Evolutionary conservation across 2,329 filamentous ascomycete species (phyloP).

Genomic region (Pezicula radicicola): DNA sequence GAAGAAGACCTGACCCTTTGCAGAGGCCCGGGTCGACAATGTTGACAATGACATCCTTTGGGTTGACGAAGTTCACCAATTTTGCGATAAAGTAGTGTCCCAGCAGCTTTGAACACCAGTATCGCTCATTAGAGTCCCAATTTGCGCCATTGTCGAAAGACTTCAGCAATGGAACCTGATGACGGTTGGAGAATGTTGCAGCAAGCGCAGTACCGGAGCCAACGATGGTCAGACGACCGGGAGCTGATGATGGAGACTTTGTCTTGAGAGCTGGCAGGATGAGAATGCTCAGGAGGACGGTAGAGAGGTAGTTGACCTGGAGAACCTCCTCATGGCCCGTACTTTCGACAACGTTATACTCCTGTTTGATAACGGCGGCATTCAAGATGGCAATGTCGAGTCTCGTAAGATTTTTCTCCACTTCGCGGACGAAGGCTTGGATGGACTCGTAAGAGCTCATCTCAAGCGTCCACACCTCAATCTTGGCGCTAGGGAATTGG

Average conservation of each 20-base stretch:
- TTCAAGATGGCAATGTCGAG: slow-evolving; percentile 41
- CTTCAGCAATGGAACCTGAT: slow-evolving; percentile 19
- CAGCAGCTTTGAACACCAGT: slow-evolving; percentile 27
- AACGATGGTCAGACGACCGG: slow-evolving; percentile 21
- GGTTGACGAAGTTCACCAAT: slow-evolving; percentile 31
- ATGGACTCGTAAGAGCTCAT: slow-evolving; percentile 43
- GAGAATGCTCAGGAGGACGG: slow-evolving; percentile 15
- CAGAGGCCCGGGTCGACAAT: slow-evolving; percentile 30
- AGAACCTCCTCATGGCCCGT: slow-evolving; percentile 36
- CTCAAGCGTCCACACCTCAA: slow-evolving; percentile 47
- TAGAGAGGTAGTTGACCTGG: slow-evolving; percentile 28
- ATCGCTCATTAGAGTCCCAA: slow-evolving; percentile 21
- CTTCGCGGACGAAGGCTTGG: slow-evolving; percentile 33
- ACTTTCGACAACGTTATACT: slow-evolving; percentile 8
- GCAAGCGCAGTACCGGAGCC: slow-evolving; percentile 25
- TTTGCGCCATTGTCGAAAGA: slow-evolving; percentile 22
- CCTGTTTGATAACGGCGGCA: slow-evolving; percentile 25
- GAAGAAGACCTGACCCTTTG: slow-evolving; percentile 37
- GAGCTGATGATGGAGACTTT: neutral
- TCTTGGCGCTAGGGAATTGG: slow-evolving; percentile 27
- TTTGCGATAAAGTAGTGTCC: slow-evolving; percentile 33
- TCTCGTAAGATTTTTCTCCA: slow-evolving; percentile 29
- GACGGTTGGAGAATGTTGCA: slow-evolving; percentile 21
- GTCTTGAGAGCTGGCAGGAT: slow-evolving; percentile 20
- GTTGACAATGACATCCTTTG: slow-evolving; percentile 31